Conservation (phyloP, 768 basidiomycete species). For the Mycena metata region DNA sequence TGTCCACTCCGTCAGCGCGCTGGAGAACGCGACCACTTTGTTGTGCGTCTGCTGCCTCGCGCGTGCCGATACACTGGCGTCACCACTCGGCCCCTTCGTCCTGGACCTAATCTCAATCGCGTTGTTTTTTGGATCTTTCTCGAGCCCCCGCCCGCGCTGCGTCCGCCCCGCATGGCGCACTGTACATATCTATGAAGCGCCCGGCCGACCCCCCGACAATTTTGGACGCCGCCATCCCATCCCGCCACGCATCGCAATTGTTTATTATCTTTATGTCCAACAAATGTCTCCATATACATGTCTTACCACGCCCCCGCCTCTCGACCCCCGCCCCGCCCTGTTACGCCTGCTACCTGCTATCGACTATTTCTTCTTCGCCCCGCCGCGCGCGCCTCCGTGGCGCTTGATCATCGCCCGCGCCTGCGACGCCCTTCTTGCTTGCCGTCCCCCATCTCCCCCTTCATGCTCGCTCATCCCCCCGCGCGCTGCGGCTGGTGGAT, state of each 20-base stretch:
- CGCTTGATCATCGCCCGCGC: conserved; percentile 62
- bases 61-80: conserved; percentile 83
- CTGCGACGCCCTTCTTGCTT: conserved; percentile 36
- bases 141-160: conserved; percentile 1
- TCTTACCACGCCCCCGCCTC: conserved; percentile 43
- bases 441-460: conserved; percentile 31
- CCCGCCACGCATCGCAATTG: conserved; percentile 54
- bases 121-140: conserved; percentile 3
- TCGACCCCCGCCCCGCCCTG: too few relatives aligned
- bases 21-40: conserved; percentile 86
- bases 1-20: conserved; percentile 66
- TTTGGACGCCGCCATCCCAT: conserved; percentile 21
- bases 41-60: conserved; percentile 85
- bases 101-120: conserved; percentile 36
- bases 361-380: conserved; percentile 32
- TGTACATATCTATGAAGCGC: conserved; percentile 5
- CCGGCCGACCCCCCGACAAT: neutral
- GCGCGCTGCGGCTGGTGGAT: conserved; percentile 40
- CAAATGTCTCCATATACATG: conserved; percentile 43
- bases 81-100: conserved; percentile 48
- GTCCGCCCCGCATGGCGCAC: conserved; percentile 7
- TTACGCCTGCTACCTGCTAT: conserved; percentile 22
- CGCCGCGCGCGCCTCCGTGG: conserved; percentile 43
- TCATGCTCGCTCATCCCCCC: conserved; percentile 23
- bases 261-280: conserved; percentile 62